Conservation (phyloP, 768 basidiomycete species). For the Punctularia strigosozonata region DNA sequence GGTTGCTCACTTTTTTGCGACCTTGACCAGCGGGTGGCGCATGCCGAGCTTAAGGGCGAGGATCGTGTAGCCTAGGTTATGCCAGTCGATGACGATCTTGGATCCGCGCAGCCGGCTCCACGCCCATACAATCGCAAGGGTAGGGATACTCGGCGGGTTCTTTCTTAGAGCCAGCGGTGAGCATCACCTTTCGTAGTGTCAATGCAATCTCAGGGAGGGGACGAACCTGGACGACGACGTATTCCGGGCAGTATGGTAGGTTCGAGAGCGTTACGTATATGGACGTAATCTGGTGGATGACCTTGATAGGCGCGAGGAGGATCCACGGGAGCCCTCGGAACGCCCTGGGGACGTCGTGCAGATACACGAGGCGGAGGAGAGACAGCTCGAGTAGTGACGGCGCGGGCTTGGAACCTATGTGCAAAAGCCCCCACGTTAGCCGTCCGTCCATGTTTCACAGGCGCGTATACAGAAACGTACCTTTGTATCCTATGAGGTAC, state of each 20-base stretch:
- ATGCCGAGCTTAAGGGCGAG: constrained; percentile 72
- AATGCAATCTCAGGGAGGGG: neutral
- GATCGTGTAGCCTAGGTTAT: constrained; percentile 93
- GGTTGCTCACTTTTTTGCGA: constrained; percentile 57
- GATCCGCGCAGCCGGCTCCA: constrained; percentile 56
- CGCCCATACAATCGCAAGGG: constrained; percentile 75
- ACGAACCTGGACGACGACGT: constrained; percentile 81
- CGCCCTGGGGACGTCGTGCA: constrained; percentile 48
- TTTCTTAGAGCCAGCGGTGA: constrained; percentile 20
- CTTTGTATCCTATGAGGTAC: constrained; percentile 75
- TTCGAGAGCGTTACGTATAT: constrained; percentile 53
- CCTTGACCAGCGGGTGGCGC: constrained; percentile 52
- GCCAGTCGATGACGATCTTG: constrained; percentile 97
- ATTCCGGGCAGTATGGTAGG: constrained; percentile 62
- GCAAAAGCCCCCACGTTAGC: neutral
- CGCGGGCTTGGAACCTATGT: constrained; percentile 65
- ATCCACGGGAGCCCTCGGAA: constrained; percentile 50
- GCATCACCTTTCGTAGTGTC: neutral
- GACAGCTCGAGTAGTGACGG: constrained; percentile 60
- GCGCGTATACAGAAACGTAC: constrained; percentile 35
- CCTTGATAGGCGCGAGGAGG: constrained; percentile 71
- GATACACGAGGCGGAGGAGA: constrained; percentile 51
- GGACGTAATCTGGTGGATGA: constrained; percentile 52
- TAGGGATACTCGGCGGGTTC: constrained; percentile 97
- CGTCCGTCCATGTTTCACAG: no score